Conservation (phyloP, 2,329 filamentous ascomycete genomes). For the Gnomoniopsis sp. region DNA sequence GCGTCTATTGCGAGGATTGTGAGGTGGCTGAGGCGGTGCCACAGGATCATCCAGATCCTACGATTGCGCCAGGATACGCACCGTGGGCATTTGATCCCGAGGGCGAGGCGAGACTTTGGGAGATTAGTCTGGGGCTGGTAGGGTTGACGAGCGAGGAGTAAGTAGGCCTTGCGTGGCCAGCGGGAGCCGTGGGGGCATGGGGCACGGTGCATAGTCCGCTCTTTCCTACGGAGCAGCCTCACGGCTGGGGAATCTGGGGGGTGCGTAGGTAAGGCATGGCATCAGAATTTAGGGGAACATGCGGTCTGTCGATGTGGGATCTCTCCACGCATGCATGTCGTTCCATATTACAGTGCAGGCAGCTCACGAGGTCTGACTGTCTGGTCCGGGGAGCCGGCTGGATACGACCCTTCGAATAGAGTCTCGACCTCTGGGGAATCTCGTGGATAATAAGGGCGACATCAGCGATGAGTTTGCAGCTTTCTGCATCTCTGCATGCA, state of each 20-base stretch:
- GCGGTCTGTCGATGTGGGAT: not conserved
- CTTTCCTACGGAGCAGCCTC: no score
- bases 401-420: not conserved
- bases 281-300: not conserved
- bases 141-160: not conserved
- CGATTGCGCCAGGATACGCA: constrained; percentile 17
- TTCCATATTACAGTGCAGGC: not conserved
- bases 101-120: constrained; percentile 36
- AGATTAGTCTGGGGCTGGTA: constrained; percentile 28
- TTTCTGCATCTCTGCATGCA: not conserved
- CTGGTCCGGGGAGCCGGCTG: not conserved
- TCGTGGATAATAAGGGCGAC: no score
- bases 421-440: no score
- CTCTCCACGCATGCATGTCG: not conserved
- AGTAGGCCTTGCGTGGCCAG: no score
- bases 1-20: constrained; percentile 39
- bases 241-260: no score
- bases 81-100: constrained; percentile 31
- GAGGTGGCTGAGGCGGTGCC: constrained; percentile 26
- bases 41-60: not conserved
- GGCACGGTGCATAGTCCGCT: no score
- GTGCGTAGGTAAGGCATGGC: no score
- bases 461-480: no score
- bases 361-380: not conserved
- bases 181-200: no score